Evolutionary conservation across 352 stramenopile genomes (phyloP).

Genomic region (Pythium scleroteichum): DNA sequence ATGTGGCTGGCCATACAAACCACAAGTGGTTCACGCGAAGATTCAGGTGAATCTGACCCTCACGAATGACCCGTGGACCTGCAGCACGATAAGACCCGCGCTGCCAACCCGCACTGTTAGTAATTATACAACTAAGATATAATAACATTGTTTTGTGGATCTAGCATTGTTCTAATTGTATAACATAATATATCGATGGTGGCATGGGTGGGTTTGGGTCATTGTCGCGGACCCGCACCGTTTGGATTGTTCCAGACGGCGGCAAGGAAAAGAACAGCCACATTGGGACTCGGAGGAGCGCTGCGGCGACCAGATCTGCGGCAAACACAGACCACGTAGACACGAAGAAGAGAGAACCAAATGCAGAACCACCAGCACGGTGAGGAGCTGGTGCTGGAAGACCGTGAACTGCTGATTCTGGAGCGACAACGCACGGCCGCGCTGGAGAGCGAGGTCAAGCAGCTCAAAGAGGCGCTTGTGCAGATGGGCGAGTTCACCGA

Average conservation of each 20-base stretch:
- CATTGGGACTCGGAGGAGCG: no score
- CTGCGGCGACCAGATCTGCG: not conserved
- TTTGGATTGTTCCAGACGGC: conserved; percentile 20
- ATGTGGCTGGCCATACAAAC: no score
- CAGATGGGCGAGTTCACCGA: conserved; percentile 83
- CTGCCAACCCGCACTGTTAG: no score
- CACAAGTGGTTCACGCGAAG: not conserved
- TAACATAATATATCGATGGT: not conserved
- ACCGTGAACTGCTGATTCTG: conserved; percentile 61
- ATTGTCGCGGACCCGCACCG: not conserved
- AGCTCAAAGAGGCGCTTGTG: conserved; percentile 68
- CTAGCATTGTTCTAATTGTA: no score
- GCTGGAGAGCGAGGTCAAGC: conserved; percentile 68
- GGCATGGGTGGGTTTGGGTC: not conserved
- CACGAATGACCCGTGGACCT: no score
- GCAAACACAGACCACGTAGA: conserved; percentile 6
- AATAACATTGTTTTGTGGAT: no score
- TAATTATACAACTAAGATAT: no score
- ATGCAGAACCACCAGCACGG: conserved; percentile 32
- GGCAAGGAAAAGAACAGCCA: conserved; percentile 18
- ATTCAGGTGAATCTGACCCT: not conserved
- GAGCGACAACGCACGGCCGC: conserved; percentile 76
- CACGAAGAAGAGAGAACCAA: not conserved
- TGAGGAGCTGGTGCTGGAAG: conserved; percentile 35
- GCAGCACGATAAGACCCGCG: no score